Percentiles rank a stretch among this genome's conserved stretches.
These are phyloP conservation scores for Nephelium lappaceum DNA, from an alignment of 345 rosid species.

Conservation along the genomic window DNA sequence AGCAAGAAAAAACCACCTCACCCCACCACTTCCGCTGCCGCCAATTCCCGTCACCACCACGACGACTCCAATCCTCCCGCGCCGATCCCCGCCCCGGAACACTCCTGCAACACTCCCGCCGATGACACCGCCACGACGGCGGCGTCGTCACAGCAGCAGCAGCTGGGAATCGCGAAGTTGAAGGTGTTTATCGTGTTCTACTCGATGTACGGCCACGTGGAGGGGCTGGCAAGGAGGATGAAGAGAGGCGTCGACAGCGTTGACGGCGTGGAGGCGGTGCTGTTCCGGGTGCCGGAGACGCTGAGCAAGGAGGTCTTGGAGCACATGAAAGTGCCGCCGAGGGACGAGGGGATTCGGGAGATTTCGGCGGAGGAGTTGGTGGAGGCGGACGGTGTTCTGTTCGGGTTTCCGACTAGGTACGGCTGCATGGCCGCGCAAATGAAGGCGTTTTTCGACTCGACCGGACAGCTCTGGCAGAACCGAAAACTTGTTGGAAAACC, in stretches of 20 bases:
- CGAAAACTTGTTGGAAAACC: slow-evolving; percentile 83
- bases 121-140: slow-evolving; percentile 9
- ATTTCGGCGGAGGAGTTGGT: slow-evolving; percentile 54
- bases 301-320: slow-evolving; percentile 52
- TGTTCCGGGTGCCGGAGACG: slow-evolving; percentile 69
- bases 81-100: slow-evolving; percentile 52
- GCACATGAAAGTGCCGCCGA: slow-evolving; percentile 58
- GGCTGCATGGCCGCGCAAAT: slow-evolving; percentile 86
- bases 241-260: slow-evolving; percentile 67
- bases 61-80: slow-evolving; percentile 21
- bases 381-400: slow-evolving; percentile 61
- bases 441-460: slow-evolving; percentile 76
- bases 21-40: slow-evolving; percentile 8
- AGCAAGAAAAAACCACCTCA: slow-evolving; percentile 76
- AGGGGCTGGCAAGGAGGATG: slow-evolving; percentile 65
- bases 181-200: slow-evolving; percentile 59
- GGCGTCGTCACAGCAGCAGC: slow-evolving; percentile 17
- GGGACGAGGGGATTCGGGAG: slow-evolving; percentile 51
- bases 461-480: slow-evolving; percentile 64
- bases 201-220: slow-evolving; percentile 84
- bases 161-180: slow-evolving; percentile 26
- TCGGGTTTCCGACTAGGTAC: slow-evolving; percentile 83
- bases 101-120: neutral
- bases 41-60: slow-evolving; percentile 27
- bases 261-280: slow-evolving; percentile 56